These are phyloP conservation scores for Microbotryomycetes sp. DNA, from an alignment of 1,284 basidiomycete genomes.

Conservation along the genomic window DNA sequence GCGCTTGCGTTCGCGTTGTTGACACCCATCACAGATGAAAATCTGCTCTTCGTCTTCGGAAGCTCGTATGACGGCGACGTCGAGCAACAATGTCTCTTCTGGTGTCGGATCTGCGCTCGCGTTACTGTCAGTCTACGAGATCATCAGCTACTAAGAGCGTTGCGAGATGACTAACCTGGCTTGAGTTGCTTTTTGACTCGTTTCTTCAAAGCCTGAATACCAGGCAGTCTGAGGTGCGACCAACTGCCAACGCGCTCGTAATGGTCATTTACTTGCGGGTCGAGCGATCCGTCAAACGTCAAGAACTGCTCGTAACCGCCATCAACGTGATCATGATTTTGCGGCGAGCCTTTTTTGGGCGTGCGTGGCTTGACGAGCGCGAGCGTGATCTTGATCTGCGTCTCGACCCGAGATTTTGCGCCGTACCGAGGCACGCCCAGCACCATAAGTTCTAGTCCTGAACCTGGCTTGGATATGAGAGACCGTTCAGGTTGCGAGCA, in stretches of 20 bases:
- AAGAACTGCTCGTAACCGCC: neutral
- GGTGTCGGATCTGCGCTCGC: slow-evolving; percentile 7
- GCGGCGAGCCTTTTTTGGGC: neutral
- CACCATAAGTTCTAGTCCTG: slow-evolving; percentile 48
- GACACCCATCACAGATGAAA: slow-evolving; percentile 33
- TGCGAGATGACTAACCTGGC: slow-evolving; percentile 30
- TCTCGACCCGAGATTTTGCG: slow-evolving; percentile 90
- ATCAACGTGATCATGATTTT: neutral
- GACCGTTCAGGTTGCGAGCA: neutral
- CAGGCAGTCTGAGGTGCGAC: slow-evolving; percentile 71
- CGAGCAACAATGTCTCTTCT: slow-evolving; percentile 24
- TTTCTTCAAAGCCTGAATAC: slow-evolving; percentile 70
- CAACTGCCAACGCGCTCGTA: slow-evolving; percentile 57
- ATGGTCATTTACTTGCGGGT: slow-evolving; percentile 10
- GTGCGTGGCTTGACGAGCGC: slow-evolving; percentile 50
- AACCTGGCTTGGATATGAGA: neutral
- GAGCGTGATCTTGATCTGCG: slow-evolving; percentile 73
- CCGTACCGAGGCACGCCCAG: slow-evolving; percentile 74
- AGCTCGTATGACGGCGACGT: slow-evolving; percentile 33
- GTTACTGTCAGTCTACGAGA: neutral
- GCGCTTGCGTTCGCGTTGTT: slow-evolving; percentile 48
- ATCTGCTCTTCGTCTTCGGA: slow-evolving; percentile 26
- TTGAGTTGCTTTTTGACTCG: slow-evolving; percentile 53
- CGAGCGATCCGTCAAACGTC: slow-evolving; percentile 20
- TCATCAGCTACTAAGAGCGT: slow-evolving; percentile 11